These are phyloP conservation scores for Wickerhamomyces sp. DNA, from an alignment of 1,139 yeast species.

Conservation along the genomic window DNA sequence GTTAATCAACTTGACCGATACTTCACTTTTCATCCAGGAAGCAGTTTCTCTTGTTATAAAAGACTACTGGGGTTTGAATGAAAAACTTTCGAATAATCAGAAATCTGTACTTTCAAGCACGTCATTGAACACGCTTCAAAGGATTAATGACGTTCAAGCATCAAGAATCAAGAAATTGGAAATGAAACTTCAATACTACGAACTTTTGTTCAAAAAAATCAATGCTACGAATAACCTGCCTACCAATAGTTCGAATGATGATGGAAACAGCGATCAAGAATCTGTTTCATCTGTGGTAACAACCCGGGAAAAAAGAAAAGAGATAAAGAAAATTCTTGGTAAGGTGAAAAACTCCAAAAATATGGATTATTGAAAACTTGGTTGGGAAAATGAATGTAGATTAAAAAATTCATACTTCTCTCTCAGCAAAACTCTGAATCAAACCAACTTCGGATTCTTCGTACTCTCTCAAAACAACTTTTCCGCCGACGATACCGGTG, in stretches of 20 bases:
- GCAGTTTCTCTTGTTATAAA: conserved; percentile 11
- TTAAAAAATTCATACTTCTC: conserved; percentile 32
- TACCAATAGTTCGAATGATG: neutral
- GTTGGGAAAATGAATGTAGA: neutral
- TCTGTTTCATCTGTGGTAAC: conserved; percentile 1
- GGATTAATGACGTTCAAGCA: conserved; percentile 7
- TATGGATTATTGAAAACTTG: conserved; percentile 1
- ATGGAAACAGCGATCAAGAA: neutral
- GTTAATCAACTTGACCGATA: conserved; percentile 9
- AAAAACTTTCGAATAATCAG: conserved; percentile 6
- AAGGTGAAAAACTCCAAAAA: conserved; percentile 2
- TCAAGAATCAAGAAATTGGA: conserved; percentile 7
- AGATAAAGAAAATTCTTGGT: conserved; percentile 4
- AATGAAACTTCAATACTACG: conserved; percentile 7
- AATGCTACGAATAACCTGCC: conserved; percentile 1
- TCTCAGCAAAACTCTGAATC: conserved; percentile 71
- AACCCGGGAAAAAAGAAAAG: conserved; percentile 4
- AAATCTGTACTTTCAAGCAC: conserved; percentile 5
- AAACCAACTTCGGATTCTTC: conserved; percentile 71
- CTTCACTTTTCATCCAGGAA: conserved; percentile 13
- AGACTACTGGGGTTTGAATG: conserved; percentile 11
- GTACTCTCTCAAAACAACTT: conserved; percentile 62
- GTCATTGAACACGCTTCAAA: conserved; percentile 8
- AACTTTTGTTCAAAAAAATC: conserved; percentile 7
- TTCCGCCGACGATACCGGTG: conserved; percentile 40